Conservation (phyloP, 2,329 filamentous ascomycete genomes). For the Aspergillus persii region DNA sequence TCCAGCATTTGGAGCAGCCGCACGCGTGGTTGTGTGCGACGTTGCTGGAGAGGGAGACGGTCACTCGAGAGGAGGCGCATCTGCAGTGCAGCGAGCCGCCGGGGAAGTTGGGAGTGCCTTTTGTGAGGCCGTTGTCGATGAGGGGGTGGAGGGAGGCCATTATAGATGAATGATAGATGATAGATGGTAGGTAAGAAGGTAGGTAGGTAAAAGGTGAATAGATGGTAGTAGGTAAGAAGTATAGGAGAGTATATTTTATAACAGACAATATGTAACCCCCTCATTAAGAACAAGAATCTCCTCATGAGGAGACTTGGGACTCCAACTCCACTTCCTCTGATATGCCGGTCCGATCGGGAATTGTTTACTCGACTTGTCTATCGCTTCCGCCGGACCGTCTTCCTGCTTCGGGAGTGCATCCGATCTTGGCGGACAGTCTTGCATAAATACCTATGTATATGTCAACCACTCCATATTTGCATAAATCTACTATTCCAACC, state of each 20-base stretch:
- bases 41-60: slow-evolving; percentile 57
- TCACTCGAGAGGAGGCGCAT: slow-evolving; percentile 56
- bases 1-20: slow-evolving; percentile 72
- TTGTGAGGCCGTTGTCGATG: slow-evolving; percentile 61
- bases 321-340: too few species aligned
- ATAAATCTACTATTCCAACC: too few species aligned
- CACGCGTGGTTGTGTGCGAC: slow-evolving; percentile 69
- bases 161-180: background rate
- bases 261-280: too few species aligned
- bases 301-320: background rate
- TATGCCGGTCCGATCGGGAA: background rate
- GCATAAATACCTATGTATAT: too few species aligned
- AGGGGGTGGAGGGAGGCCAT: slow-evolving; percentile 56
- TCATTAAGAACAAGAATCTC: too few species aligned
- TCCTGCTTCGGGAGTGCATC: background rate
- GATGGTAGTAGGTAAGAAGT: too few species aligned
- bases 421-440: background rate
- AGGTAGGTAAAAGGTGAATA: background rate
- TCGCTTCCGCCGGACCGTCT: background rate
- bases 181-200: background rate
- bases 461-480: too few species aligned
- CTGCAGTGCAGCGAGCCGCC: slow-evolving; percentile 64
- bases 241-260: too few species aligned
- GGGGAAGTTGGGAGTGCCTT: slow-evolving; percentile 53
- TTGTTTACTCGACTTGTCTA: background rate